Percentiles rank a stretch among this genome's conserved stretches.
These are phyloP conservation scores for Spathaspora gorwiae DNA, from an alignment of 805 yeast genomes.

Conservation along the genomic window DNA sequence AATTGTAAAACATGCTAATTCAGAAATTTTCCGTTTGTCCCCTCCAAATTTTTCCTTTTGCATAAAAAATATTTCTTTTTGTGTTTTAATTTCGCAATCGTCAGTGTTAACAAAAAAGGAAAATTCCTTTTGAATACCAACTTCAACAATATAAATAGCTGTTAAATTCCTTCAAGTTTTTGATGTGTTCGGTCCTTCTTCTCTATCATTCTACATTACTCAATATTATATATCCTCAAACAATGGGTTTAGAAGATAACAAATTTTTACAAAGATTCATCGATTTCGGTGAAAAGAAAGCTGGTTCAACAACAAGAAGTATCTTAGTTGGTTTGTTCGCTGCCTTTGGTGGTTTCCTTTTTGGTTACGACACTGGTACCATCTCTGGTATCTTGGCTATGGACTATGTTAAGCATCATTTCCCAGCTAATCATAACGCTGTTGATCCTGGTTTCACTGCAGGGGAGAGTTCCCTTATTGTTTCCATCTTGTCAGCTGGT, in stretches of 20 bases:
- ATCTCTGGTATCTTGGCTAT: slow-evolving; percentile 40
- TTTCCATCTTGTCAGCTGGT: slow-evolving; percentile 33
- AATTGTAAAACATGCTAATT: too few relatives aligned
- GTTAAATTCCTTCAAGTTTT: too few relatives aligned
- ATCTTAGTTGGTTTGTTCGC: slow-evolving; percentile 38
- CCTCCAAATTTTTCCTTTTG: too few relatives aligned
- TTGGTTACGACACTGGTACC: slow-evolving; percentile 42
- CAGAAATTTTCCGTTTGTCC: too few relatives aligned
- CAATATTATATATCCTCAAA: neutral
- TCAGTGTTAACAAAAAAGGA: too few relatives aligned
- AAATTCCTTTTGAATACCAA: too few relatives aligned
- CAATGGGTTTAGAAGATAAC: slow-evolving; percentile 38
- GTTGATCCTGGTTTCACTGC: slow-evolving; percentile 13
- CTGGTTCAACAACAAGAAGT: slow-evolving; percentile 41
- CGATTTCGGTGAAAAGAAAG: slow-evolving; percentile 44
- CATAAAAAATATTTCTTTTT: too few relatives aligned
- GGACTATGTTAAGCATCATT: slow-evolving; percentile 29
- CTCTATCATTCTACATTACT: too few relatives aligned
- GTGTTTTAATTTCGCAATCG: too few relatives aligned
- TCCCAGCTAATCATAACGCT: slow-evolving; percentile 13
- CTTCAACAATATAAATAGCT: too few relatives aligned
- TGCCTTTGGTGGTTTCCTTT: slow-evolving; percentile 39
- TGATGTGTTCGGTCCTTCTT: too few relatives aligned
- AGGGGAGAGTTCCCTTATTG: slow-evolving; percentile 21
- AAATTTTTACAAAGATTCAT: slow-evolving; percentile 27